Evolutionary conservation across 2,329 filamentous ascomycete genomes (phyloP), one percentile per base, ranked within the genome.

Genomic region (Dactylellina drechsleri): DNA sequence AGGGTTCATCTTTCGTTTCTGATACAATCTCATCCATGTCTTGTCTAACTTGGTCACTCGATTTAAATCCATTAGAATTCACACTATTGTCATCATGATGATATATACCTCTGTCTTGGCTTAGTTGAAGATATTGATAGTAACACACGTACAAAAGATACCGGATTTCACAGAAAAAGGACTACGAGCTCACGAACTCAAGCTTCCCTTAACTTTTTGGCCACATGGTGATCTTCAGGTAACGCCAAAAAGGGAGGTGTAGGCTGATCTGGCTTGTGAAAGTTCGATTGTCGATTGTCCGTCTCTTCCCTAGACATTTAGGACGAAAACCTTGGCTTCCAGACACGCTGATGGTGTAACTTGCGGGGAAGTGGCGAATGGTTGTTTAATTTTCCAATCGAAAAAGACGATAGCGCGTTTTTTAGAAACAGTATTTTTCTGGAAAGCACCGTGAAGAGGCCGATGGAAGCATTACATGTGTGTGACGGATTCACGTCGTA

Each of bases 31-130:
- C 31, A 36, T 36, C 31, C 31, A 36, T 36, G 31, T 36, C 10
- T 49, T 57, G 66, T 70, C 40, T 62, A 61, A 70, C 66, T 70
- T 47, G 66, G 58, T 62, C 58, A 70, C 66, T 62, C 58, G 66
- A 47, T 16, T 36, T 40, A 18, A 18, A 31, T 49, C 40, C 61
- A 23, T 70, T 52, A 7, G 43, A 36, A 36, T 36, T 10, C 6
- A 36, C 6, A 36, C 31, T 10, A 36, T 36, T 36, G 31, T 36
- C 10, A 10, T 36, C 2, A 36, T 36, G 31, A 10, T 36, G 31
- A 36, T 36, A 7, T 36, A 2, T 36, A 1, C 43, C n/a, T 18
- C 43, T 18, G 7, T 2, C 13, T 18, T 18, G 49, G 13, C 5
- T 1, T 52, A n/a, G 10, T 8, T 23, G 2, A 3, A 52, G 23